These are phyloP conservation scores for Penicillium rolfsii DNA, from an alignment of 2,329 filamentous ascomycete species.

Conservation along the genomic window DNA sequence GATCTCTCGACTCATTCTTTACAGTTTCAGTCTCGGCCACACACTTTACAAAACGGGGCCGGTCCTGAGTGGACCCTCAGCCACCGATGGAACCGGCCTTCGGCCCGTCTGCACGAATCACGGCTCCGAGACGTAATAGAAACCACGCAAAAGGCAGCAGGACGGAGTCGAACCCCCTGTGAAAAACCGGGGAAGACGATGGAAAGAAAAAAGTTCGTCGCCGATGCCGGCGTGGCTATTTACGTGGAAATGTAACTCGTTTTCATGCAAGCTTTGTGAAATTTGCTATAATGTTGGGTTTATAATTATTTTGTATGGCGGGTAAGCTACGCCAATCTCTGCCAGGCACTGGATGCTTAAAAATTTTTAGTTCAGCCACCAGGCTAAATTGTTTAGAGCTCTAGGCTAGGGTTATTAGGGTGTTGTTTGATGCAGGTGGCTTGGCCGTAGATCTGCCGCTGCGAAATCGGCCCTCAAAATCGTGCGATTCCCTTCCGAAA, in stretches of 20 bases:
- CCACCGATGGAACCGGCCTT: conserved; percentile 10
- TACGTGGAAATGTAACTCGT: not conserved
- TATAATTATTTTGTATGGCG: not conserved
- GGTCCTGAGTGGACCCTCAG: conserved; percentile 12
- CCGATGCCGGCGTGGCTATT: conserved; percentile 22
- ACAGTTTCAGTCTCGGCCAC: conserved; percentile 9
- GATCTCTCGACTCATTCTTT: conserved; percentile 14
- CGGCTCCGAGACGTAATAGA: conserved; percentile 22
- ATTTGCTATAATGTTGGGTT: not conserved
- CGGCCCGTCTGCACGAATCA: conserved; percentile 20
- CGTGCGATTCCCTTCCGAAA: not conserved
- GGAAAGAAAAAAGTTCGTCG: conserved; percentile 16
- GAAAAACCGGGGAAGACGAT: conserved; percentile 21
- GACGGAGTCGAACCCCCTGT: conserved; percentile 4
- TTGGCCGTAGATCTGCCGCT: conserved; percentile 2
- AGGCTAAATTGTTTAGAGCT: not conserved
- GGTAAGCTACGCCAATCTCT: not conserved
- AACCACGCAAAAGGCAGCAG: conserved; percentile 12
- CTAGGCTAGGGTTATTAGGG: too few relatives aligned
- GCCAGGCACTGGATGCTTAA: not conserved
- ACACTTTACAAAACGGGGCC: not conserved
- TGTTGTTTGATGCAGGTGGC: not conserved
- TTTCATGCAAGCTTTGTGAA: not conserved
- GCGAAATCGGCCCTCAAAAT: not conserved
- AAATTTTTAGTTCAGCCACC: not conserved